Percentiles rank a stretch among this genome's conserved stretches.
These are phyloP conservation scores for Boletus subparvulus DNA, from an alignment of 768 basidiomycete genomes.

Conservation along the genomic window DNA sequence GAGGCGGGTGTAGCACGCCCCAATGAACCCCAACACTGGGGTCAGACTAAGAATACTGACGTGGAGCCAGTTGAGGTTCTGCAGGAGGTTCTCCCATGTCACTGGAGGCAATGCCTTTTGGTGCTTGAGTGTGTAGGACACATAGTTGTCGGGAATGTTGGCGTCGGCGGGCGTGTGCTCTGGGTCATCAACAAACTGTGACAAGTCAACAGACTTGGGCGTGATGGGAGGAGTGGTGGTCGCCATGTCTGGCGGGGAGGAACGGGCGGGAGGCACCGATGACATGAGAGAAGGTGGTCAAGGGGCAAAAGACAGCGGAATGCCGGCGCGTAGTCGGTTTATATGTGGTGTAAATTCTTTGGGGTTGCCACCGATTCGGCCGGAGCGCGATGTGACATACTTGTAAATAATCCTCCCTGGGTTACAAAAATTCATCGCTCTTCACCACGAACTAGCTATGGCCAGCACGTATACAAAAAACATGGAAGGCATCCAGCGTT, in stretches of 20 bases:
- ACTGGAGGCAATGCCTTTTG: constrained; percentile 69
- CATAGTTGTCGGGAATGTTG: constrained; percentile 81
- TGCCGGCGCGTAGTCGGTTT: constrained; percentile 7
- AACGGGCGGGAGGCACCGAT: constrained; percentile 21
- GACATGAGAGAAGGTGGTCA: constrained; percentile 30
- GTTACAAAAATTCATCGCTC: not conserved
- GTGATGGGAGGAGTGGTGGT: constrained; percentile 10
- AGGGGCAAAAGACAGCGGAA: constrained; percentile 15
- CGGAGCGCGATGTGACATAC: not conserved
- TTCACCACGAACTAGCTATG: no score
- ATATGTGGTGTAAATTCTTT: constrained; percentile 36
- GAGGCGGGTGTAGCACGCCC: constrained; percentile 62
- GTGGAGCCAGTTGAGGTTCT: constrained; percentile 77
- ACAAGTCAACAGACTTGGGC: not conserved
- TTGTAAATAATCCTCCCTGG: not conserved
- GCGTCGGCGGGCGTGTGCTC: constrained; percentile 45
- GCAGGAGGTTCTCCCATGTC: constrained; percentile 53
- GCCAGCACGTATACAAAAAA: not conserved
- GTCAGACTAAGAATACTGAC: constrained; percentile 69
- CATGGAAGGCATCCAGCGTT: not conserved
- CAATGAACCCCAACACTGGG: constrained; percentile 73
- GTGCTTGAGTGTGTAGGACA: constrained; percentile 68
- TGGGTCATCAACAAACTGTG: constrained; percentile 25
- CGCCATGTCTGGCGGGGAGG: constrained; percentile 19
- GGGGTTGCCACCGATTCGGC: constrained; percentile 30